Percentiles rank a stretch among this genome's conserved stretches.
These are phyloP conservation scores for Rhododendron williamsianum DNA, from an alignment of 148 eudicot genomes.

Conservation along the genomic window DNA sequence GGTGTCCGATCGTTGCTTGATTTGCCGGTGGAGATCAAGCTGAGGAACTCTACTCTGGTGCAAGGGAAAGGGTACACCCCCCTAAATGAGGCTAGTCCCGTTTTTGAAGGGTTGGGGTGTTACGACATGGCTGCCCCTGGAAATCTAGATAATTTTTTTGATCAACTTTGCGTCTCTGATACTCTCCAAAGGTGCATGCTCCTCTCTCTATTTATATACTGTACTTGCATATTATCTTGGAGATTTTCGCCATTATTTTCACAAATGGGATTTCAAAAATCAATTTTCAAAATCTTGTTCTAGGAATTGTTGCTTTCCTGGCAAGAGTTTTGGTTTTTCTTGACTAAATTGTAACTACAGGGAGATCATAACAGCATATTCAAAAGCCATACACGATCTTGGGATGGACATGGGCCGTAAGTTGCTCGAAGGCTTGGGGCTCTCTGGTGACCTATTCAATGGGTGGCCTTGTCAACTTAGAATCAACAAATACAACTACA, in stretches of 20 bases:
- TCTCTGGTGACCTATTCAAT: slow-evolving; percentile 36
- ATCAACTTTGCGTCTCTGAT: slow-evolving; percentile 19
- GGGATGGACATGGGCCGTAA: slow-evolving; percentile 17
- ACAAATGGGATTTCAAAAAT: too few relatives aligned
- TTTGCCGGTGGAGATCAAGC: slow-evolving; percentile 23
- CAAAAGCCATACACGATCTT: slow-evolving; percentile 17
- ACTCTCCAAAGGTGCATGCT: not conserved
- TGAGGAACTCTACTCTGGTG: not conserved
- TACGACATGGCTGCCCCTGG: slow-evolving; percentile 21
- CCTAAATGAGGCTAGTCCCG: not conserved
- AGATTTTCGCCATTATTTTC: too few relatives aligned
- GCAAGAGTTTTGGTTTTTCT: not conserved
- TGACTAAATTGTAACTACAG: slow-evolving; percentile 5
- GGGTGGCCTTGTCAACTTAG: slow-evolving; percentile 54
- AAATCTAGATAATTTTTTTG: slow-evolving; percentile 11
- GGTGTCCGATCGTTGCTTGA: slow-evolving; percentile 14
- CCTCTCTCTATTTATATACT: not conserved
- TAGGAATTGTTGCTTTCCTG: not conserved
- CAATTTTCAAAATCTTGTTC: too few relatives aligned
- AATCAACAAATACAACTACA: slow-evolving; percentile 60
- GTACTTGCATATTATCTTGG: too few relatives aligned
- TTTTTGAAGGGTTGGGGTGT: slow-evolving; percentile 13
- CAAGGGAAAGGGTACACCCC: slow-evolving; percentile 14
- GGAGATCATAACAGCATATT: slow-evolving; percentile 18
- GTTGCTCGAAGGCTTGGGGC: slow-evolving; percentile 21